Conservation (phyloP, 148 eudicot species). For the Camellia japonica region DNA sequence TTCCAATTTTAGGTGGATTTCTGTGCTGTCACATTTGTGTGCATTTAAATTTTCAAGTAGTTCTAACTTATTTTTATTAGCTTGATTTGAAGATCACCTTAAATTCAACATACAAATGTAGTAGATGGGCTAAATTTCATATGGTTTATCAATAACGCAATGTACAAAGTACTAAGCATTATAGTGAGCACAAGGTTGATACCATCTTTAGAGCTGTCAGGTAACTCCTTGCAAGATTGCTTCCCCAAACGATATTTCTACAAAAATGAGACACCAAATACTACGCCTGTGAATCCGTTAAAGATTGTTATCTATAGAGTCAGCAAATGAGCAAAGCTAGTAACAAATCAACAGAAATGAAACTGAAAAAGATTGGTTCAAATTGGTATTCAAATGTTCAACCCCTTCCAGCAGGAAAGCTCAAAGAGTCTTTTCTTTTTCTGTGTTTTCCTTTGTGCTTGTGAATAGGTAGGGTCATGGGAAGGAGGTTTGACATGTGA, state of each 20-base stretch:
- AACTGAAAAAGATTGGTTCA: background rate
- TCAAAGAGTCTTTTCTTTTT: background rate
- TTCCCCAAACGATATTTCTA: slow-evolving; percentile 52
- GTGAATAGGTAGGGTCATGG: background rate
- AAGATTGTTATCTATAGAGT: background rate
- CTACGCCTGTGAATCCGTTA: background rate
- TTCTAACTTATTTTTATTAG: background rate
- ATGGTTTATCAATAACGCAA: background rate
- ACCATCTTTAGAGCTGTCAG: slow-evolving; percentile 42
- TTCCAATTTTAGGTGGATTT: background rate
- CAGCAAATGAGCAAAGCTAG: background rate
- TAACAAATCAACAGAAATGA: background rate
- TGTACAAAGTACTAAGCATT: background rate
- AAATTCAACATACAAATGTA: too few relatives aligned
- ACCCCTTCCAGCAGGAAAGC: slow-evolving; percentile 1
- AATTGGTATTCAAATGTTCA: background rate
- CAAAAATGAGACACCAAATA: slow-evolving; percentile 12
- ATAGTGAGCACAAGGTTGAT: slow-evolving; percentile 6
- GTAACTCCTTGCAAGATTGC: slow-evolving; percentile 40
- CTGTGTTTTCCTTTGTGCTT: background rate
- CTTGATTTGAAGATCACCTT: background rate
- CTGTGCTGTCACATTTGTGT: too few relatives aligned
- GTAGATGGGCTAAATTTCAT: background rate
- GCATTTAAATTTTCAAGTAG: background rate
- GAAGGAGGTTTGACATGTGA: background rate